Conservation (phyloP, 208 protist genomes). For the Blastocrithidia nonstop region DNA sequence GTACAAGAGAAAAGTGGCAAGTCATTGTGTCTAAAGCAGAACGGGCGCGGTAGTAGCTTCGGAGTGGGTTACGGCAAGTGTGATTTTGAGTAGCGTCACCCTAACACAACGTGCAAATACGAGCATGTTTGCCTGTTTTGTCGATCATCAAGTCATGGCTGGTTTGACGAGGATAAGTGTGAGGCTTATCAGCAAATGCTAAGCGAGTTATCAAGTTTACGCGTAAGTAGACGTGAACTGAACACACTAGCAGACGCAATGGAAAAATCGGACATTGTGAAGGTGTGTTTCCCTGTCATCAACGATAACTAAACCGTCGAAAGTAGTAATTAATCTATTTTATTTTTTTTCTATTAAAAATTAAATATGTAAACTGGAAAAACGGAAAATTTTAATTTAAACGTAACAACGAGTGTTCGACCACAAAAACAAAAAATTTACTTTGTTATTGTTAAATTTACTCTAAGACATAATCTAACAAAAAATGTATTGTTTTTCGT, state of each 20-base stretch:
- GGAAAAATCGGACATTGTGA: constrained; percentile 12
- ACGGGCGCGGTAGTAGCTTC: constrained; percentile 28
- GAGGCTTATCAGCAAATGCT: constrained; percentile 40
- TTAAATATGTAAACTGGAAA: too few relatives aligned
- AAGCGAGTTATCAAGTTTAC: constrained; percentile 30
- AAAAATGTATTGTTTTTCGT: too few relatives aligned
- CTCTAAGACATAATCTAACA: too few relatives aligned
- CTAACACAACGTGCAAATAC: constrained; percentile 51
- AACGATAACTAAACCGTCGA: constrained; percentile 2
- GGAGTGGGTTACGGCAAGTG: constrained; percentile 47
- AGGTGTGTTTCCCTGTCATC: too few relatives aligned
- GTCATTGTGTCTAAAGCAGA: constrained; percentile 63
- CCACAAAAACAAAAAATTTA: too few relatives aligned
- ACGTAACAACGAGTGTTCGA: too few relatives aligned
- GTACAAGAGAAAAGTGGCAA: constrained; percentile 41
- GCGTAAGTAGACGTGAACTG: constrained; percentile 29
- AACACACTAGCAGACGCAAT: constrained; percentile 42
- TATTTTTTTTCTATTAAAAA: constrained; percentile 4
- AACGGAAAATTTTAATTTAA: too few relatives aligned
- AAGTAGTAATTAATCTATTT: background rate
- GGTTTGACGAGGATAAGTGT: constrained; percentile 61
- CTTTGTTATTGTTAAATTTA: too few relatives aligned
- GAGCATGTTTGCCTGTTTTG: constrained; percentile 69
- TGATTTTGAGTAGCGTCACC: constrained; percentile 43
- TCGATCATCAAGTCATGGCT: constrained; percentile 42